phyloP scores from a whole-genome alignment of 2,329 filamentous ascomycete genomes.

The Arthroderma uncinatum region DNA sequence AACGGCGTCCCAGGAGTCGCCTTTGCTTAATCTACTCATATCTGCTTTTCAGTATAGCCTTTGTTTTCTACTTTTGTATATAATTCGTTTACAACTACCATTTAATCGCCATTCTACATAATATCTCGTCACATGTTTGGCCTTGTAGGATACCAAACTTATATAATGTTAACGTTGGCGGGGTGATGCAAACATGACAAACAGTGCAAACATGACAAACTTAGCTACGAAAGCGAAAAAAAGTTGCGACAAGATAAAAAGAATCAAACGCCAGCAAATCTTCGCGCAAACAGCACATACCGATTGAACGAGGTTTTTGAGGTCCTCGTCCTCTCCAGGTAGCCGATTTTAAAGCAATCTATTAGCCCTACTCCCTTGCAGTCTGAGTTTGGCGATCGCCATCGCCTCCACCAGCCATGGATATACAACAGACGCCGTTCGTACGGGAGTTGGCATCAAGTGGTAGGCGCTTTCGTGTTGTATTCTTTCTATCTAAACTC shows the following conservation, averaged over 20 bases:
- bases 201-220: slow-evolving; percentile 2
- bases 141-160: too few species aligned
- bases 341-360: neutral
- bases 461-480: slow-evolving; percentile 44
- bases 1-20: slow-evolving; percentile 4
- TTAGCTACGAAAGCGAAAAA: neutral
- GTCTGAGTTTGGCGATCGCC: neutral
- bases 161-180: neutral
- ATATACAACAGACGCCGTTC: slow-evolving; percentile 51
- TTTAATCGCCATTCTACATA: too few species aligned
- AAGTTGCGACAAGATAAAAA: slow-evolving; percentile 1
- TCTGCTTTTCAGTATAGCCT: too few species aligned
- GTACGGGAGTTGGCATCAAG: slow-evolving; percentile 75
- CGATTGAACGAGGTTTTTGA: neutral
- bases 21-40: neutral
- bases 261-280: neutral
- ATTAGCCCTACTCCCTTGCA: neutral
- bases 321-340: neutral
- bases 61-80: neutral
- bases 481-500: slow-evolving; percentile 10
- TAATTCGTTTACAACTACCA: too few species aligned
- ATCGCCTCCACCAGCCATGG: neutral
- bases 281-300: neutral
- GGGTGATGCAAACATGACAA: slow-evolving; percentile 3
- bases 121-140: too few species aligned